Base-by-base conservation (phyloP, 169 alveolate species). In the Theileria annulata region DNA sequence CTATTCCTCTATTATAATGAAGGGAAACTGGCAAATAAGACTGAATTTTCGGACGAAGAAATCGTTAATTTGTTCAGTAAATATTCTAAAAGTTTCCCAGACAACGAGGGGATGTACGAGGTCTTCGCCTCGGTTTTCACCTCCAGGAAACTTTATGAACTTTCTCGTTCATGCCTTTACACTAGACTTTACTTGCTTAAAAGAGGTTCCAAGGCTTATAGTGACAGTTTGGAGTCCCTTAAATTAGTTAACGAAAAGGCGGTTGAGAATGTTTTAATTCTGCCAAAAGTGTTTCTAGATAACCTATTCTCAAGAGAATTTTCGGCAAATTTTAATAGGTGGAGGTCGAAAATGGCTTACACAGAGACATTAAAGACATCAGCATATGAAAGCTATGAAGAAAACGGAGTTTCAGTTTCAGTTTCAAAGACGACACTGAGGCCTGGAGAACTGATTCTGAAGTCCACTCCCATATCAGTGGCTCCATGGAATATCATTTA, bases 261-360 rank as follows among this genome's bases (percentile, higher is more conserved):
- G 31, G 59, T 81, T 15, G n/a, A 70, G 8, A 74, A 81, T n/a
- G 37, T 81, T 49, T 35, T 81, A 64, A 83, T 77, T 8, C 75
- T 81, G 21, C 88, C 88, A n/a, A 58, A 54, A 4, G 35, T 33
- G n/a, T 76, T 68, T 33, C 59, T 71, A 71, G 86, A 81, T 21
- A 47, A 35, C 79, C 79, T 81, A 28, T 81, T 81, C 37, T 47
- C 70, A 19, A 59, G 88, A 25, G 62, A 81, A 27, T 35, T 31
- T 23, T 71, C 74, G 30, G 67, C 33, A 23, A 68, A 58, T 12
- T 69, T 71, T 75, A 25, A 64, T 3, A 70, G 19, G 3, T 81
- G 88, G 88, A 75, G 15, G 49, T 81, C 88, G 25, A 73, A 68
- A 37, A 75, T 81, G 85, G 80, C 67, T 8, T 74, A 81, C 69